Base-by-base conservation (phyloP, 2,329 filamentous ascomycete genomes). In the Aphanocladium album region DNA sequence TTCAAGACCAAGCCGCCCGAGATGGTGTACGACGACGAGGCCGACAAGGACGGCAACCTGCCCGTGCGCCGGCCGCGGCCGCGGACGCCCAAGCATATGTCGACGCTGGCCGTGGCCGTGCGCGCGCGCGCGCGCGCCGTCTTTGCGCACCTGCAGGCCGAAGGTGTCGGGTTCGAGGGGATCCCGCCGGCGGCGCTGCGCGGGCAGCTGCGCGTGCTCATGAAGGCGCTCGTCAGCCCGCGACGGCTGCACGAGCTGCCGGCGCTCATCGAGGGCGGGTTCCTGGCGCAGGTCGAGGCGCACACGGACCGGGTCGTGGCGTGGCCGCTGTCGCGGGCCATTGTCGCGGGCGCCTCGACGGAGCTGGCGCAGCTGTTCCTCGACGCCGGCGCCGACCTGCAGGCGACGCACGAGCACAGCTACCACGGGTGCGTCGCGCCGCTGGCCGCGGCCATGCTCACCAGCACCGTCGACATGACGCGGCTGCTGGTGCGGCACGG, bases 251-350 rank as follows among this genome's bases (percentile, higher is more conserved):
- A 23, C 9, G 23, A 21, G 33, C 46, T 57, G 23, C 21, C 16
- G 2, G 5, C 5, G 16, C 55, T 57, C 45, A 50, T 43, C 12
- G 45, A 39, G 33, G 9, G 41, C 21, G 45, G 45, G 11, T 57
- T 57, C 46, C 5, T 57, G 1, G 16, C 41, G 8, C 3, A n/a
- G 4, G 35, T 57, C 17, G 55, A 25, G 35, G 23, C 16, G 21
- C 45, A 33, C 12, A 25, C 55, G 16, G 17, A 21, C 35, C 17
- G 8, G 1, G 45, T 50, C 6, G 41, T 35, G 2, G 55, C 55
- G 2, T 57, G 55, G 55, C 55, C 55, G 33, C 21, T 57, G 19
- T 46, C 55, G 33, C 55, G 55, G 16, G 55, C 45, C 45, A 57
- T 57, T 6, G 16, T 57, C 5, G 55, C 55, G 6, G 55, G 55